Evolutionary conservation across 805 yeast species (phyloP).

Genomic region (Ogataea trehalophila): DNA sequence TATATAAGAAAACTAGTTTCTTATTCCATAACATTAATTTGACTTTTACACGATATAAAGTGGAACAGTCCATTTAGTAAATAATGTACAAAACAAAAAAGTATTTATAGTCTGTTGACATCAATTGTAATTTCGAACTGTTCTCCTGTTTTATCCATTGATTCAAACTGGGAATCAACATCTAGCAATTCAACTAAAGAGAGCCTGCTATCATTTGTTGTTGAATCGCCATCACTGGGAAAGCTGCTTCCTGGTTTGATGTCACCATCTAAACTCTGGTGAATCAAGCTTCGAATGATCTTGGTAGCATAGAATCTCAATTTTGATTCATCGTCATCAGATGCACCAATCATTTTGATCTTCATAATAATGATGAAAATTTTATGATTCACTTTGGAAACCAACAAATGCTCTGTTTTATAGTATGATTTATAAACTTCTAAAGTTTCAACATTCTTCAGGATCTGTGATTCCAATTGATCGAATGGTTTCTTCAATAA

Average conservation of each 20-base stretch:
- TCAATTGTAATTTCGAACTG: constrained; percentile 41
- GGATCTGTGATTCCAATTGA: constrained; percentile 34
- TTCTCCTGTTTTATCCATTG: constrained; percentile 25
- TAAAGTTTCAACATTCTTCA: constrained; percentile 41
- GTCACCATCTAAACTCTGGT: constrained; percentile 12
- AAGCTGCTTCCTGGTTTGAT: neutral
- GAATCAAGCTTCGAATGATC: constrained; percentile 34
- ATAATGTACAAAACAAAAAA: no score
- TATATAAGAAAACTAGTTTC: no score
- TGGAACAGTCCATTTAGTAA: no score
- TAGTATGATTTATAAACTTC: constrained; percentile 50
- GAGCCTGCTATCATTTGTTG: constrained; percentile 11
- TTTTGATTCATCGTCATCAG: constrained; percentile 61
- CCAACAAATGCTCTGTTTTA: constrained; percentile 41
- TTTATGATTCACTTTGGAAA: constrained; percentile 60
- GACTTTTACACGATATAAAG: no score
- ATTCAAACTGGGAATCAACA: constrained; percentile 24
- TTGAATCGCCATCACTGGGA: constrained; percentile 2
- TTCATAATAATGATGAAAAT: constrained; percentile 53
- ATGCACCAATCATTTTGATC: constrained; percentile 61
- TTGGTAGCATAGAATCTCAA: constrained; percentile 46
- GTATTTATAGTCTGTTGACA: constrained; percentile 21
- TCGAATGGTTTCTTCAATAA: constrained; percentile 49
- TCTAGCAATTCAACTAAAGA: constrained; percentile 20
- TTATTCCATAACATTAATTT: no score